Conservation (phyloP, 208 protist genomes). For the Tritrichomonas musculus region DNA sequence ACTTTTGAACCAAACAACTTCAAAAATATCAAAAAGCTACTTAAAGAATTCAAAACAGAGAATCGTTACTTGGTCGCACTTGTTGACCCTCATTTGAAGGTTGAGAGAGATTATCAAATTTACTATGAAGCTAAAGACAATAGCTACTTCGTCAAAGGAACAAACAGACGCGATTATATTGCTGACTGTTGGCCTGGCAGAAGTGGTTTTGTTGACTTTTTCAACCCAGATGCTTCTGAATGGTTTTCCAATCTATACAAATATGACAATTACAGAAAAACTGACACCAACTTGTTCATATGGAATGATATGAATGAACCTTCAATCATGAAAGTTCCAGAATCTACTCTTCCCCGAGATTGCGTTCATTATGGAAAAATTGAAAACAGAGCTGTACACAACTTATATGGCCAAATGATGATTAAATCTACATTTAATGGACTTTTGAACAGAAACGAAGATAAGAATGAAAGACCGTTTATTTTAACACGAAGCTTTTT, state of each 20-base stretch:
- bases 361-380: slow-evolving; percentile 64
- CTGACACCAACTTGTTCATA: slow-evolving; percentile 73
- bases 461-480: slow-evolving; percentile 70
- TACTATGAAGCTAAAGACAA: not conserved
- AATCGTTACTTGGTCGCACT: not conserved
- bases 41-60: not conserved
- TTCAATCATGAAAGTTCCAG: slow-evolving; percentile 83
- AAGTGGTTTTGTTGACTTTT: slow-evolving; percentile 79
- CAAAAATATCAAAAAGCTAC: not conserved
- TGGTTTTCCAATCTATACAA: slow-evolving; percentile 31
- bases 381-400: slow-evolving; percentile 90
- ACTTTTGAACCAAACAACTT: slow-evolving; percentile 10
- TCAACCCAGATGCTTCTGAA: slow-evolving; percentile 68
- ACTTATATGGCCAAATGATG: slow-evolving; percentile 85
- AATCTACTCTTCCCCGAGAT: slow-evolving; percentile 81
- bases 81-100: slow-evolving; percentile 26
- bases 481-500: slow-evolving; percentile 94
- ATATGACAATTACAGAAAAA: slow-evolving; percentile 52
- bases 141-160: not conserved
- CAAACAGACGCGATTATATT: slow-evolving; percentile 65
- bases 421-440: slow-evolving; percentile 60
- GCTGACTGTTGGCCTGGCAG: slow-evolving; percentile 90
- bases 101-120: not conserved
- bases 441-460: slow-evolving; percentile 57
- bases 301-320: slow-evolving; percentile 99